Evolutionary conservation across 129 eudicot genomes (phyloP), one percentile per base, ranked within the genome.

Genomic region (Deinandra increscens): DNA sequence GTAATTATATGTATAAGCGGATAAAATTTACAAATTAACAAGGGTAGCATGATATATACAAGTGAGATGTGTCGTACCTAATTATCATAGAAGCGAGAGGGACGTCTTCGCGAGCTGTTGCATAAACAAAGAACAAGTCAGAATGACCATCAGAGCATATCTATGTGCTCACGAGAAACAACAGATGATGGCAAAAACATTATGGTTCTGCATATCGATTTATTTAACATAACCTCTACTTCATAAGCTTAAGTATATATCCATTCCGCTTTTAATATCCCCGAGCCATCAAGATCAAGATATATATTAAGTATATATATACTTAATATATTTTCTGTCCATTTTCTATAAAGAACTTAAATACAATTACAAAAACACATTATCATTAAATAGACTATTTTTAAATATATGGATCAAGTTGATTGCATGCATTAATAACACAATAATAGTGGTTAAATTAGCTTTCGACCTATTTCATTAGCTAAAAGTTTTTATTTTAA

Each of bases 51-150:
- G 50, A 58, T n/a, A 5, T 33, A 31, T 48, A 53, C 31, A 26
- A 26, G 71, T 17, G 26, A 62, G 29, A 49, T 65, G 53, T 39
- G 23, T 15, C 34, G 20, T 85, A 85, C 91, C 91, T 87, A 87
- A 81, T 81, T 78, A 79, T 87, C 87, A 17, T 71, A 78, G 83
- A 86, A 87, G 84, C 95, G 95, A 50, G 89, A 87, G 17, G 86
- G 95, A 11, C 89, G 89, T 78, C 95, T 90, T 66, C 88, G 78
- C 61, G 87, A 90, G 77, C 97, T 90, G 95, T 56, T 41, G 41
- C 80, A 83, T 46, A 51, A 68, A 55, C 46, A 31, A 62, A 62
- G n/a, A 73, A 74, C 19, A 22, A 41, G 54, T 2, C 55, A 65
- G 44, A 46, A 42, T 48, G 43, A 75, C 64, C 20, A 70, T 19